These are phyloP conservation scores for Phytophthora meadii DNA, from an alignment of 352 stramenopile species.

Conservation along the genomic window DNA sequence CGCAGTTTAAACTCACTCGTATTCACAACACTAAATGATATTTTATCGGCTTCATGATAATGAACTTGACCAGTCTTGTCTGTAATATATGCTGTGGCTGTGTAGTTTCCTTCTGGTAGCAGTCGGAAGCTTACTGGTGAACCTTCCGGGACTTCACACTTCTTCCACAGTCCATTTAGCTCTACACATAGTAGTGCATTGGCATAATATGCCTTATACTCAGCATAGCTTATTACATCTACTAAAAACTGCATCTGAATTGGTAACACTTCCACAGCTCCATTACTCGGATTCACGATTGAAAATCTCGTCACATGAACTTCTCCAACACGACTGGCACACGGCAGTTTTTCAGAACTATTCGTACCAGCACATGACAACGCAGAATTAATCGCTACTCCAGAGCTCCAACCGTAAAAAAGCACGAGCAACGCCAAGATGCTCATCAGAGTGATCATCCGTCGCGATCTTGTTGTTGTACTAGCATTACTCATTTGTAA, in stretches of 20 bases:
- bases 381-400: not conserved
- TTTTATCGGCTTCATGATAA: conserved; percentile 1
- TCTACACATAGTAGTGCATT: conserved; percentile 31
- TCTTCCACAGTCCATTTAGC: conserved; percentile 31
- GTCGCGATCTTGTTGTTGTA: conserved; percentile 12
- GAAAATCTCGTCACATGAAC: conserved; percentile 18
- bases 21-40: conserved; percentile 26
- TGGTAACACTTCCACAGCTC: conserved; percentile 16
- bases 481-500: too few species aligned
- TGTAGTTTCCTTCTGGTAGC: conserved; percentile 30
- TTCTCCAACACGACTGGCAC: not conserved
- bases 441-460: not conserved
- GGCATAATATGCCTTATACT: conserved; percentile 16
- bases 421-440: conserved; percentile 8
- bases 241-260: conserved; percentile 8
- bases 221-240: not conserved
- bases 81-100: conserved; percentile 22
- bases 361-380: not conserved
- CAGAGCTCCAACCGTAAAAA: conserved; percentile 3
- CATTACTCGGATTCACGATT: conserved; percentile 19
- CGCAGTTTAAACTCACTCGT: conserved; percentile 4
- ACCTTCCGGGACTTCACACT: conserved; percentile 14
- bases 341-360: not conserved
- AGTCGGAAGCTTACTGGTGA: conserved; percentile 9
- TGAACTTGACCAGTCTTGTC: conserved; percentile 1